phyloP scores from a whole-genome alignment of 352 stramenopile species.

The Globisporangium solare region DNA sequence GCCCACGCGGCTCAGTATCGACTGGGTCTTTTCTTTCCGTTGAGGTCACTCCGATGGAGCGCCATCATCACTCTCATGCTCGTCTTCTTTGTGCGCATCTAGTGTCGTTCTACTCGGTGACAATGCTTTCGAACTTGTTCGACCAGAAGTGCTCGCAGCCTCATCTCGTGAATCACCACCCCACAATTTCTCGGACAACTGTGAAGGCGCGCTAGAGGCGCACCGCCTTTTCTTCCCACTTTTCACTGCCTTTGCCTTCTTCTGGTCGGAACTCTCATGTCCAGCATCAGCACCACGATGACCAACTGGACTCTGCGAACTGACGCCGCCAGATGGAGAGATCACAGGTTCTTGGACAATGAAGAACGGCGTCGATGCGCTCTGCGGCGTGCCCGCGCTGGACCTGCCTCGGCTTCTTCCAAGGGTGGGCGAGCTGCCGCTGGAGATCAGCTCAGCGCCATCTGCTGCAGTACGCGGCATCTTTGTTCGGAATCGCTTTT shows the following conservation, averaged over 20 bases:
- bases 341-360: conserved; percentile 58
- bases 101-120: neutral
- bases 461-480: neutral
- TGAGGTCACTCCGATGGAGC: neutral
- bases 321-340: conserved; percentile 23
- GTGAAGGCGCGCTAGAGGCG: neutral
- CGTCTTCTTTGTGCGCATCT: conserved; percentile 8
- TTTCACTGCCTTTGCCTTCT: conserved; percentile 5
- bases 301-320: neutral
- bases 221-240: conserved; percentile 4
- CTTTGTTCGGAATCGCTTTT: neutral
- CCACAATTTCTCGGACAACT: neutral
- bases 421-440: neutral
- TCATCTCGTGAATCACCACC: neutral
- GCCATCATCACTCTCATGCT: conserved; percentile 4
- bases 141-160: neutral
- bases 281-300: neutral
- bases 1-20: conserved; percentile 54
- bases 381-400: neutral
- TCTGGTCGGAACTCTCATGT: neutral
- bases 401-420: neutral
- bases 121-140: neutral
- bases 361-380: conserved; percentile 43
- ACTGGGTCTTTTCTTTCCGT: neutral
- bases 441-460: neutral